Base-by-base conservation (phyloP, 2,329 filamentous ascomycete species). In the Paraphaeosphaeria minitans region DNA sequence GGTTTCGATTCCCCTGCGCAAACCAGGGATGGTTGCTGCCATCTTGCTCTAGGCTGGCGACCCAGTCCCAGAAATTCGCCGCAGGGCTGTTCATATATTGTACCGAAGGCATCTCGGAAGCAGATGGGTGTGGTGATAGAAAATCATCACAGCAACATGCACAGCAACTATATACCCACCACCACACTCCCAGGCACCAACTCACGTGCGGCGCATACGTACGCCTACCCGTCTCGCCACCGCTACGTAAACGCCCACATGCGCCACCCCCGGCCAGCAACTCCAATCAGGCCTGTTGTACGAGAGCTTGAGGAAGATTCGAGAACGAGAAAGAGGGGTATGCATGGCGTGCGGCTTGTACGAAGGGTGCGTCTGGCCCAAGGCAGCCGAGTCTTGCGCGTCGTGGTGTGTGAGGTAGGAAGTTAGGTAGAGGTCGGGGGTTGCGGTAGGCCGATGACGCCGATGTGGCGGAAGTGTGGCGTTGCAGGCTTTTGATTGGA, bases 31-130 rank as follows among this genome's bases (percentile, higher is more conserved):
- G 78, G 24, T 77, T 70, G 35, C 67, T 59, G 55, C 76, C 78
- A 70, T 79, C 74, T 55, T 80, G 75, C 63, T 85, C 83, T 13
- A 86, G 75, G 60, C 74, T 77, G 53, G 81, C 78, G 54, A 85
- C 65, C 59, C 82, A 83, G 70, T 86, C 83, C 84, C 84, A 85
- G 69, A 86, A 84, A 31, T 31, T 31, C 53, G 83, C 81, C 66
- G 80, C 78, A 4, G 78, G 79, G 56, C 81, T 77, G 58, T 85
- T 84, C 75, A 84, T 79, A 69, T 84, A 82, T 58, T 79, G 78
- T 59, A 85, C 75, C 64, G 81, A 81, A 68, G 83, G 80, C 83
- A 85, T 85, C 57, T 61, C 63, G 4, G 50, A 64, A 53, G 41
- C 45, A 35, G 53, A 54, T 41, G 50, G 50, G 39, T 56, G 59